These are phyloP conservation scores for Trichoderma simmonsii DNA, from an alignment of 2,329 filamentous ascomycete species.

Conservation along the genomic window DNA sequence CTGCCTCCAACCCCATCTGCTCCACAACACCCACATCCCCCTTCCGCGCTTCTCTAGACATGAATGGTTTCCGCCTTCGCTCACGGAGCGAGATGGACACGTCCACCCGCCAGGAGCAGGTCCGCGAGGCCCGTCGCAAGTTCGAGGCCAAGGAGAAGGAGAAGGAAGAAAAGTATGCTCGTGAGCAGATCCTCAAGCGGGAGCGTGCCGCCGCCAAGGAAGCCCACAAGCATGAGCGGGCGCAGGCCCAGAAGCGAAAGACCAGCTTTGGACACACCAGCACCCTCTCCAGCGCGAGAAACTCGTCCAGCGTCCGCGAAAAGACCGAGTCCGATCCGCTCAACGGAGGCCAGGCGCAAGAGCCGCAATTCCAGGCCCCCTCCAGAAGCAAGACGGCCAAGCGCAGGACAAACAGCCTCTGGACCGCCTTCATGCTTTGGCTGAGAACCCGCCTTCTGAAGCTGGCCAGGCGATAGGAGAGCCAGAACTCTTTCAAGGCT, in stretches of 20 bases:
- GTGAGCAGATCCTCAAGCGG: slow-evolving; percentile 55
- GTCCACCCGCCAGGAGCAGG: slow-evolving; percentile 52
- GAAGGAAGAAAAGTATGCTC: slow-evolving; percentile 62
- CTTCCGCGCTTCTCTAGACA: slow-evolving; percentile 57
- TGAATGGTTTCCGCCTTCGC: slow-evolving; percentile 55
- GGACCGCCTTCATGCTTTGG: slow-evolving; percentile 64
- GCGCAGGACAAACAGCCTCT: slow-evolving; percentile 58
- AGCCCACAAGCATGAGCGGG: slow-evolving; percentile 49
- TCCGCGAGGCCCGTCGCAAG: slow-evolving; percentile 59
- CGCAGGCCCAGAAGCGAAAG: slow-evolving; percentile 42
- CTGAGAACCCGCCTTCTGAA: slow-evolving; percentile 52
- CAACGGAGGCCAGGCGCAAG: slow-evolving; percentile 35
- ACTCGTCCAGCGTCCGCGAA: slow-evolving; percentile 33
- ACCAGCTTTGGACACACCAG: slow-evolving; percentile 30
- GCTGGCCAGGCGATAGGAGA: slow-evolving; percentile 39
- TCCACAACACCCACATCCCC: slow-evolving; percentile 43
- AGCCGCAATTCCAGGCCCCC: slow-evolving; percentile 43
- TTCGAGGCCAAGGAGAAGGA: slow-evolving; percentile 60
- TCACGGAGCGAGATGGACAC: slow-evolving; percentile 59
- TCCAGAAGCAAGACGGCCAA: slow-evolving; percentile 50
- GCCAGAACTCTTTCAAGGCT: background rate
- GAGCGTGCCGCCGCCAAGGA: slow-evolving; percentile 59
- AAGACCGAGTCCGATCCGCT: slow-evolving; percentile 35
- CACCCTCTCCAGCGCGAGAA: slow-evolving; percentile 33
- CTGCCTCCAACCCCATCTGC: slow-evolving; percentile 24